These are phyloP conservation scores for Mortierella alpina DNA, from an alignment of 192 early-diverging fungal species.

Conservation along the genomic window DNA sequence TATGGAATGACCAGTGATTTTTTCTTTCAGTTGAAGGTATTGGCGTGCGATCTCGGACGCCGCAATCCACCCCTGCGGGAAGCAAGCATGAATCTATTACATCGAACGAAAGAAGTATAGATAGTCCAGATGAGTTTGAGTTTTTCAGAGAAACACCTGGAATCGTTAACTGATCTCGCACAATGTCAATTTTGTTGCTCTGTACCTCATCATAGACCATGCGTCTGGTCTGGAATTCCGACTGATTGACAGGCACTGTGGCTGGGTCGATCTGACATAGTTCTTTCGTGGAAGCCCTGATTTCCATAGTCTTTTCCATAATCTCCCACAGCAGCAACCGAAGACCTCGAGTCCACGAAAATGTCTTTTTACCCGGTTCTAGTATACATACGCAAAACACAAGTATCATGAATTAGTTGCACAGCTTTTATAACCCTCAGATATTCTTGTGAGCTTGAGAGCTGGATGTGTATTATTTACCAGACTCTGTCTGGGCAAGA, in stretches of 20 bases:
- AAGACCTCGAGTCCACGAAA: slow-evolving; percentile 7
- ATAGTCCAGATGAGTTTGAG: background rate
- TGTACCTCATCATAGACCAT: slow-evolving; percentile 5
- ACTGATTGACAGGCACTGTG: background rate
- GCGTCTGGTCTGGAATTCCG: background rate
- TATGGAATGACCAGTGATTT: background rate
- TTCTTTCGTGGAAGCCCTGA: background rate
- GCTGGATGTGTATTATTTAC: too few species aligned
- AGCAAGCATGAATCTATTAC: slow-evolving; percentile 7
- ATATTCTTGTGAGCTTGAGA: background rate
- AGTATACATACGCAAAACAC: too few species aligned
- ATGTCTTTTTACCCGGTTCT: background rate
- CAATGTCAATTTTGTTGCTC: too few species aligned
- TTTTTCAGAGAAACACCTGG: background rate
- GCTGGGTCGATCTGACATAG: background rate
- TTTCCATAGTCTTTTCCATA: slow-evolving; percentile 17
- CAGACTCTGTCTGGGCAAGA: too few species aligned
- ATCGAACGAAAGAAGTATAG: background rate
- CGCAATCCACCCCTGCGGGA: slow-evolving; percentile 9
- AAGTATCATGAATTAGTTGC: background rate
- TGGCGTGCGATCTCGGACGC: slow-evolving; percentile 3
- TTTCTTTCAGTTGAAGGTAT: slow-evolving; percentile 11
- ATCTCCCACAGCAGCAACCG: slow-evolving; percentile 16
- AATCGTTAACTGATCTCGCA: background rate
- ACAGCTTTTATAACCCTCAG: too few species aligned